Evolutionary conservation across 371 early-diverging fungal species (phyloP), one percentile per base, ranked within the genome.

Genomic region (Batkoa obscura): DNA sequence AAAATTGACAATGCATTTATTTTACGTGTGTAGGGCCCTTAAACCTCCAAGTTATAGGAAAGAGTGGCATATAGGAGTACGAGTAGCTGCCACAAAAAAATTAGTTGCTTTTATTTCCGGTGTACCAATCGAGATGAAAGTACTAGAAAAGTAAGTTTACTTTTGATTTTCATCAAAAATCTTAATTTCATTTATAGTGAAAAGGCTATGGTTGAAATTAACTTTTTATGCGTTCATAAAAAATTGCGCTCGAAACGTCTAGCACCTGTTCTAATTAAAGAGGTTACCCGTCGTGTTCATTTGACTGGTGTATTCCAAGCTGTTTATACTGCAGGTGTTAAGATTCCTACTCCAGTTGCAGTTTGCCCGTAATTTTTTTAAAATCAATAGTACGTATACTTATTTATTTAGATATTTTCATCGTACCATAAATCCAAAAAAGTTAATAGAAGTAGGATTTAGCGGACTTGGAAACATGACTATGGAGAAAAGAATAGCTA

Each of bases 141-240:
- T 89, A 31, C 74, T 77, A 59, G 69, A 73, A 46, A 68, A 66
- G 85, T 86, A 73, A 62, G 80, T 71, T 30, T 15, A 17, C 8
- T 47, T 55, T 34, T 39, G 17, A 36, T 54, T 23, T 9, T 41
- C 13, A 32, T 13, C 33, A 15, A 49, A 42, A 48, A 60, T n/a
- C 34, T 58, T n/a, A 49, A 31, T 38, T 43, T 41, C 3, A n/a
- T 53, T 56, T 42, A 13, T 13, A 34, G 45, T 41, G 46, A 71
- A 76, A 42, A 59, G 64, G 3, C 74, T 73, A 72, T 94, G 69
- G 90, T 90, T 6, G 94, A 94, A 60, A 94, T 99, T 73, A 99
- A 99, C 79, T 99, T 96, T 65, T 72, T 99, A 56, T 99, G 99
- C 67, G 75, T 99, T 41, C 90, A 91, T 70, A 94, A 91, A 73